Evolutionary conservation across 805 yeast species (phyloP).

Genomic region (Candida morakotiae): DNA sequence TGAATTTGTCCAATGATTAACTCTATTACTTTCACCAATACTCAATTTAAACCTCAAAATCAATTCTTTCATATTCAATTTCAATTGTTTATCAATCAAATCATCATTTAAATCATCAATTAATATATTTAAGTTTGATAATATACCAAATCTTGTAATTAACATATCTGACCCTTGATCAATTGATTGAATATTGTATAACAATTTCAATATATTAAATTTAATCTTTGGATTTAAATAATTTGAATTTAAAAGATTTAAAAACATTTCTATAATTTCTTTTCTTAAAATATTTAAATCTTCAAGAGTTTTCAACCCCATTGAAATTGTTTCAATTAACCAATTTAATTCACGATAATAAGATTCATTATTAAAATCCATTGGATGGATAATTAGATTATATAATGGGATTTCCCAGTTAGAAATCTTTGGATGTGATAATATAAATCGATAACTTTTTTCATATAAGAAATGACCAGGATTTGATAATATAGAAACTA

Average conservation of each 20-base stretch:
- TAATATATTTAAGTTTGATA: conserved; percentile 27
- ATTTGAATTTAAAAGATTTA: conserved; percentile 53
- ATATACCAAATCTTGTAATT: conserved; percentile 51
- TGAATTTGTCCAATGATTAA: conserved; percentile 56
- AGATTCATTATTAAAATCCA: conserved; percentile 36
- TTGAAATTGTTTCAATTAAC: conserved; percentile 50
- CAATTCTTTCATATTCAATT: conserved; percentile 44
- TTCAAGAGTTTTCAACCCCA: conserved; percentile 40
- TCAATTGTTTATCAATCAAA: conserved; percentile 23
- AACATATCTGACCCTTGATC: conserved; percentile 57
- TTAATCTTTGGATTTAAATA: conserved; percentile 39
- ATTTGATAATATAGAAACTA: conserved; percentile 54
- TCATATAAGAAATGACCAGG: conserved; percentile 79
- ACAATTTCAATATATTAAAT: conserved; percentile 34
- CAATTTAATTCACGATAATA: conserved; percentile 61
- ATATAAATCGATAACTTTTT: conserved; percentile 59
- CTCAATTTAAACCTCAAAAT: conserved; percentile 41
- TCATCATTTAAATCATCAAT: conserved; percentile 13
- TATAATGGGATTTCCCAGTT: conserved; percentile 44
- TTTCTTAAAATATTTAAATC: conserved; percentile 55
- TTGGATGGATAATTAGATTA: conserved; percentile 27
- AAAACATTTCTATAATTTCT: conserved; percentile 64
- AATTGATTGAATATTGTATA: conserved; percentile 47
- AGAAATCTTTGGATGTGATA: conserved; percentile 48
- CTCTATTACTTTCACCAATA: conserved; percentile 46